These are phyloP conservation scores for Eurotiales sp. DNA, from an alignment of 2,329 filamentous ascomycete species.

Conservation along the genomic window DNA sequence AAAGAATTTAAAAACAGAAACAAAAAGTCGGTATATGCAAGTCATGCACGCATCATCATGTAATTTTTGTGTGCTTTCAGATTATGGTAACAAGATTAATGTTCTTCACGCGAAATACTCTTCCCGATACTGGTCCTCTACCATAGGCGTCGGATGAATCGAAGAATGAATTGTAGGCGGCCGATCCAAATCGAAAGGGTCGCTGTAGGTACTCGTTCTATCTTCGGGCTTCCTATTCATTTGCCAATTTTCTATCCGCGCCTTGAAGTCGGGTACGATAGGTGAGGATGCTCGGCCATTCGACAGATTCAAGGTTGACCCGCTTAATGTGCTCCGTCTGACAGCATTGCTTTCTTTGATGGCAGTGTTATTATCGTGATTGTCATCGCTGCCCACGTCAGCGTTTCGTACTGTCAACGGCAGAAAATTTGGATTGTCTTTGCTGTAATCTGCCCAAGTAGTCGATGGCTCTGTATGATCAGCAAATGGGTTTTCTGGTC, in stretches of 20 bases:
- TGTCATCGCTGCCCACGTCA: not conserved
- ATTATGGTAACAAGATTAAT: too few relatives aligned
- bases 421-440: not conserved
- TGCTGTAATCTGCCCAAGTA: not conserved
- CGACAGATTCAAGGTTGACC: conserved; percentile 4
- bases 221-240: conserved; percentile 2
- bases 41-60: too few relatives aligned
- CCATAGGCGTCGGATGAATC: not conserved
- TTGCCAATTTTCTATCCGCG: conserved; percentile 1
- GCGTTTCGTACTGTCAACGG: conserved; percentile 9
- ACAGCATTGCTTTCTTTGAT: not conserved
- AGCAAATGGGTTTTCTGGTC: not conserved
- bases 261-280: conserved; percentile 1
- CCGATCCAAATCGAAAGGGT: conserved; percentile 35
- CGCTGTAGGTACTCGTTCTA: conserved; percentile 26
- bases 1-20: too few relatives aligned
- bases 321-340: not conserved
- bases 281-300: conserved; percentile 7
- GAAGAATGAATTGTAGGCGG: conserved; percentile 13
- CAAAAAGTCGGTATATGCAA: too few relatives aligned
- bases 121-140: not conserved
- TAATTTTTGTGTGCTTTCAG: too few relatives aligned
- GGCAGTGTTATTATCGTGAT: not conserved
- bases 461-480: not conserved
- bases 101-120: conserved; percentile 4